A percentile compares a stretch with the other conserved stretches of the same genome.
phyloP scores from a whole-genome alignment of 176 grass and related monocot genomes.

The Hsuehochloa calcarea region DNA sequence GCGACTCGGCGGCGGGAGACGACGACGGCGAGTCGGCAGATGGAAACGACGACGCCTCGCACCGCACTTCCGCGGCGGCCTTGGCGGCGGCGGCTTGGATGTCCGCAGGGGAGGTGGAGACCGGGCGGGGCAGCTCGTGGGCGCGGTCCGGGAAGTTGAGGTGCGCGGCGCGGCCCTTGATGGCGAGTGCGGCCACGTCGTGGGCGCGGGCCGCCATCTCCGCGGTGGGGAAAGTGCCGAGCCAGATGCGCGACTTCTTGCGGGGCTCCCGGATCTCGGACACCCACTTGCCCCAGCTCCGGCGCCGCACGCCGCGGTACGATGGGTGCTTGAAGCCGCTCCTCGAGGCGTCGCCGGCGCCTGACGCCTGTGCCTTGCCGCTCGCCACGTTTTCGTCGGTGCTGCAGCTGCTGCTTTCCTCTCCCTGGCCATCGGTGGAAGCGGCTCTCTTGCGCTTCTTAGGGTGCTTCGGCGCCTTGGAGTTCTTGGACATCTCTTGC shows the following conservation, averaged over 20 bases:
- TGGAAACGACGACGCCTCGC: slow-evolving; percentile 11
- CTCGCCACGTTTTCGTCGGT: neutral
- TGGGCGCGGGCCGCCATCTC: slow-evolving; percentile 95
- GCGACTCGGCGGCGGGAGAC: neutral
- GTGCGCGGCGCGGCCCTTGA: slow-evolving; percentile 75
- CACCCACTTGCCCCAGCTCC: slow-evolving; percentile 95
- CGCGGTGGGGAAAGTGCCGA: slow-evolving; percentile 76
- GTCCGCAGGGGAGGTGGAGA: slow-evolving; percentile 41
- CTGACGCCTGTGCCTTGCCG: neutral
- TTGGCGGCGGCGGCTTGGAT: slow-evolving; percentile 56
- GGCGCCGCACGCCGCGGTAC: slow-evolving; percentile 61
- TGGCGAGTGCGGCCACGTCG: slow-evolving; percentile 82
- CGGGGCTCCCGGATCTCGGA: slow-evolving; percentile 90
- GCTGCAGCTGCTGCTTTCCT: slow-evolving; percentile 49
- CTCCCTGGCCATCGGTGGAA: slow-evolving; percentile 16
- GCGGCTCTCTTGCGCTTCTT: slow-evolving; percentile 48
- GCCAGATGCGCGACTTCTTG: slow-evolving; percentile 97
- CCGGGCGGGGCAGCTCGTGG: slow-evolving; percentile 54
- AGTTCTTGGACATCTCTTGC: slow-evolving; percentile 28
- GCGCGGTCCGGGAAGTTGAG: slow-evolving; percentile 79
- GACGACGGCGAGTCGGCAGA: neutral
- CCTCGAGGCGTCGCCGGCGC: neutral
- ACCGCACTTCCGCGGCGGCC: slow-evolving; percentile 4
- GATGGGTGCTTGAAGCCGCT: slow-evolving; percentile 56
- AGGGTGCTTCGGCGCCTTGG: neutral